Evolutionary conservation across 2,329 filamentous ascomycete genomes (phyloP).

Genomic region (Cercospora beticola): DNA sequence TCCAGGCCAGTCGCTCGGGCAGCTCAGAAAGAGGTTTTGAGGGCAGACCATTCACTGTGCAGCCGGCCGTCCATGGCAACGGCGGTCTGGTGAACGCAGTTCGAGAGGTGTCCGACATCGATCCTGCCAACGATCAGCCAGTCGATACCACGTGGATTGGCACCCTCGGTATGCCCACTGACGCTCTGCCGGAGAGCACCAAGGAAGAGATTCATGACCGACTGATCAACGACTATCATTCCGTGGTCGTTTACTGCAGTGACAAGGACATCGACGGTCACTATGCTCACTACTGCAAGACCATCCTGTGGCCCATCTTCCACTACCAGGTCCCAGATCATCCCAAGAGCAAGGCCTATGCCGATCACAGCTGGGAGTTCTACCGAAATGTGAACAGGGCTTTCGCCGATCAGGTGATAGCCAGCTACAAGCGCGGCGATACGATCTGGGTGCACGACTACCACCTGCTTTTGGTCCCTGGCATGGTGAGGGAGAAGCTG

Average conservation of each 20-base stretch:
- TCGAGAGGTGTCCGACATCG: conserved; percentile 61
- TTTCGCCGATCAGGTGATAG: conserved; percentile 86
- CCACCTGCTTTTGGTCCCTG: conserved; percentile 83
- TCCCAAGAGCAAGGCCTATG: conserved; percentile 95
- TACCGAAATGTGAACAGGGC: conserved; percentile 91
- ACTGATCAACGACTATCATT: conserved; percentile 67
- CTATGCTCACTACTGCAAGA: conserved; percentile 95
- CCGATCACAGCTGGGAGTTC: conserved; percentile 83
- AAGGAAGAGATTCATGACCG: conserved; percentile 81
- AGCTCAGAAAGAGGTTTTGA: conserved; percentile 57
- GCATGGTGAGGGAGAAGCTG: conserved; percentile 84
- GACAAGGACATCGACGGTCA: conserved; percentile 94
- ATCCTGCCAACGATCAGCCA: conserved; percentile 58
- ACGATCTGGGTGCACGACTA: conserved; percentile 96
- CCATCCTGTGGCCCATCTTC: conserved; percentile 95
- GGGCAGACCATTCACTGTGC: conserved; percentile 77
- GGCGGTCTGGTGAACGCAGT: conserved; percentile 88
- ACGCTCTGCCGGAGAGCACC: conserved; percentile 72
- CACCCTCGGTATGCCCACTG: conserved; percentile 90
- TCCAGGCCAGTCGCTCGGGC: conserved; percentile 34
- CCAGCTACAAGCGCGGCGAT: conserved; percentile 91
- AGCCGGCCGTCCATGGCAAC: conserved; percentile 86
- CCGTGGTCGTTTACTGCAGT: conserved; percentile 78
- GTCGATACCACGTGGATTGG: conserved; percentile 86
- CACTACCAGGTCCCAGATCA: conserved; percentile 98